Conservation (phyloP, 2,329 filamentous ascomycete species). For the Sclerotinia nivalis region DNA sequence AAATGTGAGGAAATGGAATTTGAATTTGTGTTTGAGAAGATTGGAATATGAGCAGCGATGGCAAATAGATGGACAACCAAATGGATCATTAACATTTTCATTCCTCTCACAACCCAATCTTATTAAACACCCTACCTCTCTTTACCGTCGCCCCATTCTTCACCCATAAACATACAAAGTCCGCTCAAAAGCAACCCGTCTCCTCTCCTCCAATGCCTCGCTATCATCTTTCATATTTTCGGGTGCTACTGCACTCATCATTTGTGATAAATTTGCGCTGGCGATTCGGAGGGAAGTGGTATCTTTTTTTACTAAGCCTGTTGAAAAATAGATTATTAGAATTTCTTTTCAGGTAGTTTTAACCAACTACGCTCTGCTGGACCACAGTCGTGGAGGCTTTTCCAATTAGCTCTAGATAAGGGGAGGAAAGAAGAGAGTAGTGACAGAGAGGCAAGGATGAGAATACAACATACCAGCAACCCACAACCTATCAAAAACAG, state of each 20-base stretch:
- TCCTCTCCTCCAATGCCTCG: neutral
- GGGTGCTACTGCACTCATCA: neutral
- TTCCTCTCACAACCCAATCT: neutral
- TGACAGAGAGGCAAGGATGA: no score
- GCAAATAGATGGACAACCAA: neutral
- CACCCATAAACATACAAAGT: neutral
- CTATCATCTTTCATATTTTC: neutral
- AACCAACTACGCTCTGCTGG: no score
- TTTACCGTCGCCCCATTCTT: neutral
- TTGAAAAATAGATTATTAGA: no score
- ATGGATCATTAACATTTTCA: neutral
- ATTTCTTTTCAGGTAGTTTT: no score
- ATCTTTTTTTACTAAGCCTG: neutral
- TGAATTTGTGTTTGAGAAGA: conserved; percentile 19
- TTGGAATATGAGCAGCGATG: conserved; percentile 3
- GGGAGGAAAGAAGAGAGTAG: no score
- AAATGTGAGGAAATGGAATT: conserved; percentile 24
- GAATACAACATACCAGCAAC: neutral
- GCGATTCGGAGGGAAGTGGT: neutral
- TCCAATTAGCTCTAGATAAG: no score
- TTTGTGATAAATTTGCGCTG: neutral
- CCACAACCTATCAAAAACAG: conserved; percentile 16
- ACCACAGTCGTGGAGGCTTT: neutral
- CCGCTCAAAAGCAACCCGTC: neutral
- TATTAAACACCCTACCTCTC: no score